Conservation (phyloP, 2,329 filamentous ascomycete genomes). For the Calonectria leucothoes region DNA sequence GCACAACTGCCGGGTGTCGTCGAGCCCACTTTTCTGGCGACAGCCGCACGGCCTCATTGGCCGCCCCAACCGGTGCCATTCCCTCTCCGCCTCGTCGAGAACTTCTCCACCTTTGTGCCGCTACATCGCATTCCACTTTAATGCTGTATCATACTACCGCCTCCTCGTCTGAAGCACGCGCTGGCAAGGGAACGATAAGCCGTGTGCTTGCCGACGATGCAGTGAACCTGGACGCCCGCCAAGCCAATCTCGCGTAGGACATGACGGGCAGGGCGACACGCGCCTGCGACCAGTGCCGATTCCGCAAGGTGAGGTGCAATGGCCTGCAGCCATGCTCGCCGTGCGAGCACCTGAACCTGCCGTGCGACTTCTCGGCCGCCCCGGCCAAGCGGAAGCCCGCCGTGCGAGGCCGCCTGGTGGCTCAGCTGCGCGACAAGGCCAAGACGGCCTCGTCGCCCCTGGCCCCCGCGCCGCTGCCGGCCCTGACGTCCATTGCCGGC, state of each 20-base stretch:
- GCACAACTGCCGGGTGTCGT: background rate
- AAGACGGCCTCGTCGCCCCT: slow-evolving; percentile 26
- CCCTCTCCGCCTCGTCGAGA: background rate
- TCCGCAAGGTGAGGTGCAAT: slow-evolving; percentile 53
- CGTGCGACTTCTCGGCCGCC: slow-evolving; percentile 48
- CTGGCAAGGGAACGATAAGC: background rate
- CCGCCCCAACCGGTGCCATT: background rate
- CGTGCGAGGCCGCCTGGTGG: slow-evolving; percentile 49
- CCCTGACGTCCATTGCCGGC: slow-evolving; percentile 25
- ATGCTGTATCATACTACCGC: background rate
- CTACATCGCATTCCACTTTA: slow-evolving; percentile 13
- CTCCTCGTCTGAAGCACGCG: no score
- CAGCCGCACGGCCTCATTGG: background rate
- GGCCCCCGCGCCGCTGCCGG: slow-evolving; percentile 5
- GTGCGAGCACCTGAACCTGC: slow-evolving; percentile 49
- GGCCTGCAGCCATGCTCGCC: slow-evolving; percentile 49
- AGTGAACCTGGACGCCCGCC: background rate
- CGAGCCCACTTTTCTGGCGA: background rate
- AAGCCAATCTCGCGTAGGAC: background rate
- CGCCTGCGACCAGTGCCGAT: slow-evolving; percentile 52
- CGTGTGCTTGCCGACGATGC: background rate
- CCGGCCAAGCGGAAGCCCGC: slow-evolving; percentile 49
- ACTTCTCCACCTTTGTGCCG: slow-evolving; percentile 18
- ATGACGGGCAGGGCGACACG: slow-evolving; percentile 33
- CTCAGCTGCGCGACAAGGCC: slow-evolving; percentile 46